A percentile compares a stretch with the other conserved stretches of the same genome.
These are phyloP conservation scores for Globisporangium abappressorium DNA, from an alignment of 352 stramenopile genomes.

Conservation along the genomic window DNA sequence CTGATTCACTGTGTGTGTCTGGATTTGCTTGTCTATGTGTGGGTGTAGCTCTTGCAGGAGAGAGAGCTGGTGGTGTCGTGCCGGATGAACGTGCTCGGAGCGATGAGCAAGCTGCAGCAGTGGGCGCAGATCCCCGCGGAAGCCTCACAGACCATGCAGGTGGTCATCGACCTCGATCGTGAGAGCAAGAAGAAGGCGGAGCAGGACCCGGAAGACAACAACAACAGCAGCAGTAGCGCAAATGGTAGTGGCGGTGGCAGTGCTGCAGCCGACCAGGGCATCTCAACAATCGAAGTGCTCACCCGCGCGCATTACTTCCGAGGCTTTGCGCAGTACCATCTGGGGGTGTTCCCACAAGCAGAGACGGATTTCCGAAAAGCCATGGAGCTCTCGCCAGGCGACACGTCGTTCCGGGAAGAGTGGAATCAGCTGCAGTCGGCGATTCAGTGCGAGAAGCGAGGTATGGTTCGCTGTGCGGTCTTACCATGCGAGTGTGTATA, in stretches of 20 bases:
- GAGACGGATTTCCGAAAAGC: slow-evolving; percentile 53
- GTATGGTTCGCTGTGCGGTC: slow-evolving; percentile 11
- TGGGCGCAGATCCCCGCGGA: slow-evolving; percentile 50
- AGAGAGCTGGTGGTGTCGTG: slow-evolving; percentile 65
- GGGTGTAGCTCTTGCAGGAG: slow-evolving; percentile 39
- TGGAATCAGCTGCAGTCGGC: slow-evolving; percentile 47
- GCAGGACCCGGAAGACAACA: slow-evolving; percentile 8
- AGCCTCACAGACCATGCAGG: slow-evolving; percentile 38
- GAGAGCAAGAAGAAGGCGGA: slow-evolving; percentile 18
- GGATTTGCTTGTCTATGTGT: slow-evolving; percentile 7
- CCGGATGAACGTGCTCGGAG: slow-evolving; percentile 61
- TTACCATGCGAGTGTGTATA: background rate
- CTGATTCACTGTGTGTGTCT: background rate
- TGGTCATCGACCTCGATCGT: slow-evolving; percentile 42
- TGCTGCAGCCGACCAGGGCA: background rate
- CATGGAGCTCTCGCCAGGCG: slow-evolving; percentile 47
- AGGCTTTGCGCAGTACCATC: slow-evolving; percentile 48
- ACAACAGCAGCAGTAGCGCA: background rate
- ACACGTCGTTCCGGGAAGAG: slow-evolving; percentile 48
- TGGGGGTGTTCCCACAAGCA: slow-evolving; percentile 34
- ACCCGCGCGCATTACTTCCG: slow-evolving; percentile 61
- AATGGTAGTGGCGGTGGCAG: background rate
- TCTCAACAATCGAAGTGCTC: slow-evolving; percentile 22
- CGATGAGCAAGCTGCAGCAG: slow-evolving; percentile 53
- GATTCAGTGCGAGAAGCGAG: slow-evolving; percentile 38